Evolutionary conservation across 2,329 filamentous ascomycete species (phyloP), one percentile per base, ranked within the genome.

Genomic region (Chaetomiaceae sp.): DNA sequence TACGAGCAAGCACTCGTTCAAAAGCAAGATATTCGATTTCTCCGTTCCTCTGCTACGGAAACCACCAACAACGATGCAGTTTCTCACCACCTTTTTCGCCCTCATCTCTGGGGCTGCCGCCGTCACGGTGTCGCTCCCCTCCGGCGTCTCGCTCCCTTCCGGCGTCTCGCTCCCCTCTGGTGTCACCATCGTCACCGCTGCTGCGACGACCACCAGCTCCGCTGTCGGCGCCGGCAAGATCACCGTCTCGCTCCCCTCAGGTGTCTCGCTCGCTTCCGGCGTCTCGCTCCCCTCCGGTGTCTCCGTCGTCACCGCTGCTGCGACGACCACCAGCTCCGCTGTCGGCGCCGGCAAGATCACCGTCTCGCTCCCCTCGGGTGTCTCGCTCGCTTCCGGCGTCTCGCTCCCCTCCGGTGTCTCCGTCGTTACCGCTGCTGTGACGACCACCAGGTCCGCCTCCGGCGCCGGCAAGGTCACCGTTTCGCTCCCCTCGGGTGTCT

Each of bases 81-180:
- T n/a, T n/a, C 32, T 42, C 46, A 26, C 49, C 38, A n/a, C 46
- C 48, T 7, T 48, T 27, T 9, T 53, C 40, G 44, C 51, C 41
- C 17, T 38, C 38, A 19, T 49, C 45, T 10, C 46, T 48, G 22
- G 39, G 24, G 50, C 45, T 37, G 35, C 40, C 6, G 54, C 51
- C 35, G 46, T 56, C 45, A 57, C 56, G 45, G 50, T 58, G 51
- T 50, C 55, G 1, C 47, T 58, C 6, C 52, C 56, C 17, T 57
- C 55, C 2, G 56, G 56, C 3, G 52, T 52, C 36, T 47, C 53
- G 6, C 43, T 58, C 41, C 55, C 56, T 20, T 46, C 48, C 3
- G 54, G 55, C 17, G 44, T 56, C 20, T 47, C 52, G 11, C 45
- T 58, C 4, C 55, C 56, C 8, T 51, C 52, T n/a, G 55, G 55